Evolutionary conservation across 306 rosid genomes (phyloP).

Genomic region (Acacia confusa): DNA sequence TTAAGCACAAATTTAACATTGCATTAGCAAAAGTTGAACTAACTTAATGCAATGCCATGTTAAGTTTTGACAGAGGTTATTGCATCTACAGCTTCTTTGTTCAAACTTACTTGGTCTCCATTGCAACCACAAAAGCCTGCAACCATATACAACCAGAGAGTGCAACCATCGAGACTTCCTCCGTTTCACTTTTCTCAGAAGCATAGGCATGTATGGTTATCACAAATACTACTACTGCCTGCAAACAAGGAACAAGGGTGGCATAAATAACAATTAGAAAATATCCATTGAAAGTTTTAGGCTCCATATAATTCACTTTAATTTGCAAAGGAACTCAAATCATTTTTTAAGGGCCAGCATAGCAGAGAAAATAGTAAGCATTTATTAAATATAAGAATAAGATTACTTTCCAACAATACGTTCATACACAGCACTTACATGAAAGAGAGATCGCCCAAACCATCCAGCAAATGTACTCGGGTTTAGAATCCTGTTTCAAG

Average conservation of each 20-base stretch:
- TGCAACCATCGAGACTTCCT: slow-evolving; percentile 91
- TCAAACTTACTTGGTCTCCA: slow-evolving; percentile 91
- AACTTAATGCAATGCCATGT: neutral
- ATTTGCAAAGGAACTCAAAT: slow-evolving; percentile 20
- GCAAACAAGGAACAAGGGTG: slow-evolving; percentile 31
- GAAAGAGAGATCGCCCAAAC: slow-evolving; percentile 96
- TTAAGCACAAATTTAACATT: neutral
- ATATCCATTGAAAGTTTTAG: slow-evolving; percentile 15
- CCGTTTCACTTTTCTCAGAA: slow-evolving; percentile 89
- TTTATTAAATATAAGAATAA: slow-evolving; percentile 20
- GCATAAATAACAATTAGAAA: slow-evolving; percentile 24
- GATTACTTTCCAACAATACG: slow-evolving; percentile 6
- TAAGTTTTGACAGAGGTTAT: neutral
- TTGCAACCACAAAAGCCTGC: slow-evolving; percentile 88
- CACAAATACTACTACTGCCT: slow-evolving; percentile 85
- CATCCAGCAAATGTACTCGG: slow-evolving; percentile 99
- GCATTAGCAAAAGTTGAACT: slow-evolving; percentile 3
- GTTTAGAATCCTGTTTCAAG: slow-evolving; percentile 77
- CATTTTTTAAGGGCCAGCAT: neutral
- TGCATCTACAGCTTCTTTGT: slow-evolving; percentile 10
- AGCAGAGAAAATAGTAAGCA: slow-evolving; percentile 19
- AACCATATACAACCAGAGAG: slow-evolving; percentile 97
- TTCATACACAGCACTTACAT: slow-evolving; percentile 63
- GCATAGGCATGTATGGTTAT: slow-evolving; percentile 92
- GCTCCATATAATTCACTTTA: slow-evolving; percentile 15